Base-by-base conservation (phyloP, 2,329 filamentous ascomycete species). In the Arachnomyces sp. region DNA sequence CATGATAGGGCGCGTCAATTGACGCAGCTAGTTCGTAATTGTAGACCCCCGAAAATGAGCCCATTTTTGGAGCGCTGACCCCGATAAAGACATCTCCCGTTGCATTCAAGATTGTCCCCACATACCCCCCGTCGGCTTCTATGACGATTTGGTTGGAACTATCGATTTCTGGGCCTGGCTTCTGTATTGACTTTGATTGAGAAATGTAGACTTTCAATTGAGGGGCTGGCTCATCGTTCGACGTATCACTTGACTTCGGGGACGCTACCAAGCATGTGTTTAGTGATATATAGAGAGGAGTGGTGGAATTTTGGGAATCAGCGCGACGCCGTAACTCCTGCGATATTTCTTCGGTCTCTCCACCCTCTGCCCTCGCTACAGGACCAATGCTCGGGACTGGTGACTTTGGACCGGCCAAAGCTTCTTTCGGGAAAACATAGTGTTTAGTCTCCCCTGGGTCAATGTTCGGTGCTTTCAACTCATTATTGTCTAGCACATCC, bases 21-120 rank as follows among this genome's bases (percentile, higher is more conserved):
- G 89, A 95, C 4, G 78, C 84, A 1, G 86, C 87, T 15, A 98
- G 67, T 52, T 93, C 74, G 51, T 89, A 89, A 44, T 81, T 84
- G 71, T 87, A 98, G 3, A 69, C 68, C 2, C 82, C 84, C 1
- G 69, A 63, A 46, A 82, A 83, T 33, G 66, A 67, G 0, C 80
- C 73, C 7, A 82, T 66, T 29, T 78, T 75, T 0, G 84, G 82
- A 0, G 88, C 88, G 15, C 75, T 70, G 3, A 98, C 72, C 2
- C 82, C 80, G 45, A 98, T 74, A 54, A 84, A 95, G 3, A 95
- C 71, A 53, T 86, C 77, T 8, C 70, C 73, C 1, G 75, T 74
- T 1, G 80, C 72, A 17, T 34, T 77, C 14, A 85, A 45, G 16
- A 73, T 77, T 42, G 78, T 71, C 58, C 78, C 79, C 15, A 78